Conservation (phyloP, 176 grass and related monocot species). For the Guadua angustifolia region DNA sequence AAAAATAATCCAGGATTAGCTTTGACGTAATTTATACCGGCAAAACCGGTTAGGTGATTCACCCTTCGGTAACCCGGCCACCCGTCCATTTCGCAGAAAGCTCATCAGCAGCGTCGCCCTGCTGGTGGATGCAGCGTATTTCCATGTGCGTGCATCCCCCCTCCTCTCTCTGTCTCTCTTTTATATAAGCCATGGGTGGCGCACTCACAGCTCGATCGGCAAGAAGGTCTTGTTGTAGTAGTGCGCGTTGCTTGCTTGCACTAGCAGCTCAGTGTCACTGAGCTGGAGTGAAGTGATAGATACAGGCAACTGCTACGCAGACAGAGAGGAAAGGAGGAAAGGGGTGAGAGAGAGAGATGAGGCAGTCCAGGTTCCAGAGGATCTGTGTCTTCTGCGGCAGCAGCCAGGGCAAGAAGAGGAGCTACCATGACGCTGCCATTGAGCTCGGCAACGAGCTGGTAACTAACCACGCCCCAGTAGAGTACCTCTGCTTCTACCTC, state of each 20-base stretch:
- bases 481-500: background rate
- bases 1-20: background rate
- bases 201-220: constrained; percentile 38
- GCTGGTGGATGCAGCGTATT: constrained; percentile 19
- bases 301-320: background rate
- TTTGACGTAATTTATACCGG: constrained; percentile 9
- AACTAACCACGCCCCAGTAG: background rate
- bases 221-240: background rate
- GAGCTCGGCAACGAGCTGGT: constrained; percentile 99
- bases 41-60: constrained; percentile 52
- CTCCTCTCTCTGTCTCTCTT: background rate
- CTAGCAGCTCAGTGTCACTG: constrained; percentile 10
- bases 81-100: constrained; percentile 39
- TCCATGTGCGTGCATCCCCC: constrained; percentile 37
- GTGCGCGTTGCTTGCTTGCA: constrained; percentile 36
- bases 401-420: constrained; percentile 90
- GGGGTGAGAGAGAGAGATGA: constrained; percentile 40
- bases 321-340: background rate
- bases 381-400: constrained; percentile 99
- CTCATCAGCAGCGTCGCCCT: background rate
- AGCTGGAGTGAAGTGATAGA: background rate
- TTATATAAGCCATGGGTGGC: constrained; percentile 63
- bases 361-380: constrained; percentile 85
- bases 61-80: constrained; percentile 27
- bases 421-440: constrained; percentile 88